phyloP scores from a whole-genome alignment of 805 yeast species.

The Danielia reshetovae region DNA sequence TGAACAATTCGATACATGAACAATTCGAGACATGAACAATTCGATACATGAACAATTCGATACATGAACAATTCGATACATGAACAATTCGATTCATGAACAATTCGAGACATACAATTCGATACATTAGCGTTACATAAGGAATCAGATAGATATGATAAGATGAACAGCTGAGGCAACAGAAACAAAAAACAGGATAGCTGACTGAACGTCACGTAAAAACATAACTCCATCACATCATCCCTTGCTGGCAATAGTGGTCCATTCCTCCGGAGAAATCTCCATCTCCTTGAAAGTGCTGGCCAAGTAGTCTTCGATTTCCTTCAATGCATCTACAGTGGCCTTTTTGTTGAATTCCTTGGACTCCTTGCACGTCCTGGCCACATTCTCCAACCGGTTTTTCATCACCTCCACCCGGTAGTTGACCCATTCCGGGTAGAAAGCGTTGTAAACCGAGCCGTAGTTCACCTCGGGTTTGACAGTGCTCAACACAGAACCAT shows the following conservation, averaged over 20 bases:
- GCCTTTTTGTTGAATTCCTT: conserved; percentile 25
- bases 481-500: conserved; percentile 31
- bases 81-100: too few relatives aligned
- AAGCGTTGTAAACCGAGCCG: conserved; percentile 32
- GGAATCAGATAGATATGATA: too few relatives aligned
- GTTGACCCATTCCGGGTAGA: conserved; percentile 36
- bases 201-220: not conserved
- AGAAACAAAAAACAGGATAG: not conserved
- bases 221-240: not conserved
- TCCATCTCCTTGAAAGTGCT: conserved; percentile 17
- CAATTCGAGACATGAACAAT: too few relatives aligned
- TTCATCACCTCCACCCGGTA: conserved; percentile 26
- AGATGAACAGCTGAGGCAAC: too few relatives aligned
- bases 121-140: too few relatives aligned
- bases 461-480: conserved; percentile 37
- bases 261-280: conserved; percentile 14
- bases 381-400: conserved; percentile 22
- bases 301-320: conserved; percentile 12
- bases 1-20: too few relatives aligned
- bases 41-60: too few relatives aligned
- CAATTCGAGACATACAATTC: too few relatives aligned
- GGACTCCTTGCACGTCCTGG: conserved; percentile 8
- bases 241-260: conserved; percentile 6
- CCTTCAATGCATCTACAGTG: conserved; percentile 14
- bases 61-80: too few relatives aligned